Percentiles rank a stretch among this genome's conserved stretches.
These are phyloP conservation scores for Sporisorium graminicola DNA, from an alignment of 1,284 basidiomycete genomes.

Conservation along the genomic window DNA sequence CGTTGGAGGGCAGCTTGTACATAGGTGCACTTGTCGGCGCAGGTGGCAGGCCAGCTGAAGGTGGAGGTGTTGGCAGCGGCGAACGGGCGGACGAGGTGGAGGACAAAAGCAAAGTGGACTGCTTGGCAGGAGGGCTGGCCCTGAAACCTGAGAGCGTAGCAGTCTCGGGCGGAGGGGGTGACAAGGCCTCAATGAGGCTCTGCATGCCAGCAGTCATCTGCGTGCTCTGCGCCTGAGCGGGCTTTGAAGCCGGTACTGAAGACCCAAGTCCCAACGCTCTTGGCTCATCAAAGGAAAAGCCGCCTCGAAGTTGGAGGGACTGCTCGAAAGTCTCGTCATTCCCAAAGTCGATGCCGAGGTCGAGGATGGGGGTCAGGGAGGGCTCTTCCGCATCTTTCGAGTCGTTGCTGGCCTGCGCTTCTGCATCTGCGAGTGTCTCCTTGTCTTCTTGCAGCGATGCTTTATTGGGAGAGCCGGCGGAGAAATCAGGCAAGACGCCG, in stretches of 20 bases:
- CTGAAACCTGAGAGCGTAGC: slow-evolving; percentile 20
- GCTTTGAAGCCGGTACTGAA: neutral
- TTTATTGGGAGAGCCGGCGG: slow-evolving; percentile 11
- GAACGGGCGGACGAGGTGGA: slow-evolving; percentile 21
- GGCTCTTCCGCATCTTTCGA: slow-evolving; percentile 31
- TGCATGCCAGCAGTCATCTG: slow-evolving; percentile 32
- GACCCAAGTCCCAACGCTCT: slow-evolving; percentile 7
- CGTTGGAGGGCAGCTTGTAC: slow-evolving; percentile 33
- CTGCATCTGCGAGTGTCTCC: slow-evolving; percentile 11
- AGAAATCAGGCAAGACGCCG: slow-evolving; percentile 36
- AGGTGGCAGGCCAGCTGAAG: slow-evolving; percentile 40
- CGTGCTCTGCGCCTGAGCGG: neutral
- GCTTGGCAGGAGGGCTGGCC: slow-evolving; percentile 19
- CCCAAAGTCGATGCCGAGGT: slow-evolving; percentile 51
- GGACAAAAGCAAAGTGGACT: slow-evolving; percentile 10
- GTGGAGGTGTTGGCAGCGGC: slow-evolving; percentile 39
- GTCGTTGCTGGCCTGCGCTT: neutral
- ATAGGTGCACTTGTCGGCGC: slow-evolving; percentile 30
- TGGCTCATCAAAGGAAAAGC: slow-evolving; percentile 34
- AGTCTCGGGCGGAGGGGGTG: slow-evolving; percentile 33
- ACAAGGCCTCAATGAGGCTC: slow-evolving; percentile 33
- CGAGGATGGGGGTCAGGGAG: slow-evolving; percentile 52
- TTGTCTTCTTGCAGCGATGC: slow-evolving; percentile 7
- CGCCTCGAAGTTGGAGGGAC: slow-evolving; percentile 33
- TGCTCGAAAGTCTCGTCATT: slow-evolving; percentile 34